Conservation (phyloP, 148 eudicot species). For the Simmondsia chinensis region DNA sequence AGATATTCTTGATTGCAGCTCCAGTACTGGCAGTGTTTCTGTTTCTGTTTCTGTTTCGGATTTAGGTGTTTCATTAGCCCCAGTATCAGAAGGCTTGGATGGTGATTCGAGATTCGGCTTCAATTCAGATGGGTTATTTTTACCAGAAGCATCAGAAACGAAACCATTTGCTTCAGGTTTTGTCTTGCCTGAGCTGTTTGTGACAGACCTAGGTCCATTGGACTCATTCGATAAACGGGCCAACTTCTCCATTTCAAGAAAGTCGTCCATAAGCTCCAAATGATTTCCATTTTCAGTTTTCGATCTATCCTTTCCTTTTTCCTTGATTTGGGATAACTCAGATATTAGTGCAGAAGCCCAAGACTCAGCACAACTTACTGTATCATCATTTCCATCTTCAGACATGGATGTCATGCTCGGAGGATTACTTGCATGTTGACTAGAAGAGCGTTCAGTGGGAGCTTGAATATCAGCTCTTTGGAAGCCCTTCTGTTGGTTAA, state of each 20-base stretch:
- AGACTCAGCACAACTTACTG: slow-evolving; percentile 27
- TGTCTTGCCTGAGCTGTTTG: slow-evolving; percentile 11
- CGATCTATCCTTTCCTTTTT: slow-evolving; percentile 22
- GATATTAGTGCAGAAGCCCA: slow-evolving; percentile 66
- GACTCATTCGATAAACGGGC: slow-evolving; percentile 46
- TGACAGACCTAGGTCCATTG: slow-evolving; percentile 23
- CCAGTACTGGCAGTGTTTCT: slow-evolving; percentile 22
- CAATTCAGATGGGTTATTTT: too few species aligned
- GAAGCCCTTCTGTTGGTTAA: slow-evolving; percentile 36
- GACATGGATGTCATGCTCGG: slow-evolving; percentile 65
- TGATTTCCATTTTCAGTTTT: slow-evolving; percentile 22
- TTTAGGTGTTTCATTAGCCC: slow-evolving; percentile 3
- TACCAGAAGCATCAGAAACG: too few species aligned
- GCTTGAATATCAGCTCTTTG: too few species aligned
- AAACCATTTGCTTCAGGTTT: slow-evolving; percentile 17
- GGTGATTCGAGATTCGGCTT: too few species aligned
- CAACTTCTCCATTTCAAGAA: slow-evolving; percentile 85
- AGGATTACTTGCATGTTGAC: slow-evolving; percentile 7
- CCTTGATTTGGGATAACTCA: slow-evolving; percentile 67
- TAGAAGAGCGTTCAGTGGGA: too few species aligned
- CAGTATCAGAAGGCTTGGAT: slow-evolving; percentile 12
- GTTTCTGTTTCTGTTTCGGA: slow-evolving; percentile 16
- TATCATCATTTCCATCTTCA: slow-evolving; percentile 89
- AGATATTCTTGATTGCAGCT: slow-evolving; percentile 53
- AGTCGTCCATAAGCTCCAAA: slow-evolving; percentile 87